Evolutionary conservation across 2,329 filamentous ascomycete genomes (phyloP), one percentile per base, ranked within the genome.

Genomic region (Leptographium wingfieldii): DNA sequence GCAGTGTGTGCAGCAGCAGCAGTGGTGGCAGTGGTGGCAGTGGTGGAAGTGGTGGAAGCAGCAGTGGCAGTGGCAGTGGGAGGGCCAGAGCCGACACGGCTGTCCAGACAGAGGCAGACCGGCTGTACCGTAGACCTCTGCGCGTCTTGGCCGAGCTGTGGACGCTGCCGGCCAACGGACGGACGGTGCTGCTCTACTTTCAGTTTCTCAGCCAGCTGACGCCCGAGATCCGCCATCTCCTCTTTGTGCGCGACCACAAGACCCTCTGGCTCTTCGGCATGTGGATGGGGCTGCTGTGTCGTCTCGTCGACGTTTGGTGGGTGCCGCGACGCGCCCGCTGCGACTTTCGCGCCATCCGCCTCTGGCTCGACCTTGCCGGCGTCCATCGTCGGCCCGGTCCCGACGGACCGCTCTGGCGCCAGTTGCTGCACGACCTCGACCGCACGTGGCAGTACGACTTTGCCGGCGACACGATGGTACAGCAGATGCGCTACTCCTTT

Each of bases 271-370:
- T 66, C 7, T 66, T 65, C 43, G 66, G 66, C 59, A 66, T 66
- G 63, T 68, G 66, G 66, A 62, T 66, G 58, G 66, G 66, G n/a
- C 56, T 66, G 27, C 31, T 68, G 56, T 66, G 64, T 56, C 65
- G 64, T n/a, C 66, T 61, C 58, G 19, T 55, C 43, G 29, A 61
- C 35, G 60, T 65, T 19, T 67, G 66, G 66, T 67, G 64, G 64
- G 61, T 58, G 3, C 59, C 61, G 33, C 62, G 65, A 6, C 64
- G 66, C 16, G 57, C 62, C 2, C 63, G 63, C 31, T 63, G 66
- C 53, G 66, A 68, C 56, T 68, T 66, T 46, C 60, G 61, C 4
- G 66, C 65, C 54, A 63, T 67, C 48, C 63, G 64, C 12, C 60
- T 64, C 3, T 67, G 65, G 65, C 62, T 67, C 48, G 63, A 65